Evolutionary conservation across 2,329 filamentous ascomycete genomes (phyloP).

Genomic region (Ceratocystis alfenasii): DNA sequence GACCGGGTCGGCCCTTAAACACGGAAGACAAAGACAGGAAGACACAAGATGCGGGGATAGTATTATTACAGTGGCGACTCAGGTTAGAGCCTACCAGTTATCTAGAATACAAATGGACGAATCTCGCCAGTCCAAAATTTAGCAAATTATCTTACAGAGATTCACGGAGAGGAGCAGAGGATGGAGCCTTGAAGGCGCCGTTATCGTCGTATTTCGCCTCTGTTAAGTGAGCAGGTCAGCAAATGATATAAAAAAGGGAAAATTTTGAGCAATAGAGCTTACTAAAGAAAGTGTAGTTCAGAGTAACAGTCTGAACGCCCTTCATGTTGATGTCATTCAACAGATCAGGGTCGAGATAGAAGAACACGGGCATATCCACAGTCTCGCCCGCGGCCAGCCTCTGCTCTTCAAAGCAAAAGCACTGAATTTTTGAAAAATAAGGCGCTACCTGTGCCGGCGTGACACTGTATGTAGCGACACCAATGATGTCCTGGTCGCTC

Average conservation of each 20-base stretch:
- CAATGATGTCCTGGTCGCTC: constrained; percentile 85
- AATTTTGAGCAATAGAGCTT: constrained; percentile 32
- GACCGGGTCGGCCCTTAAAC: neutral
- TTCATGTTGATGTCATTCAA: constrained; percentile 85
- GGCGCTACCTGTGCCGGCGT: constrained; percentile 90
- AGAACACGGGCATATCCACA: constrained; percentile 99
- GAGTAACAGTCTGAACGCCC: constrained; percentile 84
- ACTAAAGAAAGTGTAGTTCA: constrained; percentile 99
- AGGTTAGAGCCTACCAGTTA: neutral
- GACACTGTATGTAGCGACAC: constrained; percentile 94
- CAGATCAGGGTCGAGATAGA: constrained; percentile 95
- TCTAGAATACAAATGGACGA: neutral
- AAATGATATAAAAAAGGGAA: constrained; percentile 3
- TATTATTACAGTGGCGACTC: neutral
- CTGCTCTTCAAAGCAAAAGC: constrained; percentile 98
- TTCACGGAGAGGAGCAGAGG: constrained; percentile 19
- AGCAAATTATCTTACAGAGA: neutral
- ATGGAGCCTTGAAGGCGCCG: constrained; percentile 34
- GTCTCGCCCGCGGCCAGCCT: constrained; percentile 87
- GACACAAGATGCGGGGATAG: neutral
- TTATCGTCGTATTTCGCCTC: constrained; percentile 39
- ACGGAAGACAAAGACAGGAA: neutral
- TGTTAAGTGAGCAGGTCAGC: constrained; percentile 31
- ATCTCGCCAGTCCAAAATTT: neutral
- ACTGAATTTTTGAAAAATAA: constrained; percentile 99